Base-by-base conservation (phyloP, 1,284 basidiomycete species). In the Exobasidium rhododendri region DNA sequence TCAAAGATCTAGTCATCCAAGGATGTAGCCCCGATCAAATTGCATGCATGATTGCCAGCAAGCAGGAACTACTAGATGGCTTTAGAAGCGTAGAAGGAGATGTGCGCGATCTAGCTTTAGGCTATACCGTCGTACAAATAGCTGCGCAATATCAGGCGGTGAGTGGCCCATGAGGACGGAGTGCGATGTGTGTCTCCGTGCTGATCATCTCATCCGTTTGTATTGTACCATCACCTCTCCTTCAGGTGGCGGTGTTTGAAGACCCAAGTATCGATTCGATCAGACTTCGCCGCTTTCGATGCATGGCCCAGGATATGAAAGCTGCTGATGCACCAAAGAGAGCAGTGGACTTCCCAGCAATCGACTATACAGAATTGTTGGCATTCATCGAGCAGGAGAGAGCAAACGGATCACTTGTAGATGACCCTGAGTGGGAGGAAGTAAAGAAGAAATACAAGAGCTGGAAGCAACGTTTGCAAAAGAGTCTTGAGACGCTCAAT, bases 391-490 rank as follows among this genome's bases (percentile, higher is more conserved):
- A 31, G 17, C 17, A 22, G 4, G 52, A 55, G 52, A 35, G n/a
- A 20, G 22, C 17, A 11, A 55, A 55, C 35, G 52, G 52, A 3
- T 6, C n/a, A 22, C 28, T 55, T 11, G 29, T 26, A 35, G 52
- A 31, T 29, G 52, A 55, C 28, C 52, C 52, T n/a, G 52, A 17
- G 14, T 55, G 52, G 52, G 28, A 30, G 14, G 52, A 55, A 44
- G 22, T 20, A 11, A 55, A 31, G 28, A 30, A 6, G n/a, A 26
- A 55, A 26, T 20, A 31, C 29, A 20, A 17, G 22, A 14, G 13
- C 14, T 43, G 24, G 52, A 55, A 31, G 26, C 32, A 30, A 32
- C 30, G 14, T 13, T 14, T 6, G 26, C 32, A 40, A 20, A 55
- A 31, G 28, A 55, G 52, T 26, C 24, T 55, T 17, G 30, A 35